These are phyloP conservation scores for Plasmodium malariae DNA, from an alignment of 169 alveolate genomes.

Conservation along the genomic window DNA sequence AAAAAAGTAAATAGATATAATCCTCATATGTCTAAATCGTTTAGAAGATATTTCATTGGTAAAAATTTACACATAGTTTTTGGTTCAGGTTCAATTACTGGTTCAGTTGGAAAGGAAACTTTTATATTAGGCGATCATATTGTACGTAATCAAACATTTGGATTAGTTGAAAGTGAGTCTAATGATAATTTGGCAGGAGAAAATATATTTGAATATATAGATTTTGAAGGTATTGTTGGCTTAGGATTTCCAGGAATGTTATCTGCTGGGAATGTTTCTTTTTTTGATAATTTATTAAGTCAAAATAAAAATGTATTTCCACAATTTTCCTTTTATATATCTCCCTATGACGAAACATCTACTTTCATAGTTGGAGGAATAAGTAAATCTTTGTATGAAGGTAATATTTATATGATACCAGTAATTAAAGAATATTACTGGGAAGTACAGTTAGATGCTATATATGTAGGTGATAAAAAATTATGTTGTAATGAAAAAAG, in stretches of 20 bases:
- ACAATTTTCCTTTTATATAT: conserved; percentile 90
- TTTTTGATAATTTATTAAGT: conserved; percentile 86
- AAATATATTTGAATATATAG: conserved; percentile 83
- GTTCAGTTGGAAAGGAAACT: conserved; percentile 86
- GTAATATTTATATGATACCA: conserved; percentile 88
- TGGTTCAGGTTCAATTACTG: conserved; percentile 92
- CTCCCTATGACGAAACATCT: conserved; percentile 77
- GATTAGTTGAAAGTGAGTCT: conserved; percentile 87
- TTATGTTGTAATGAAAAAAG: conserved; percentile 88
- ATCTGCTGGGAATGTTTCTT: conserved; percentile 86
- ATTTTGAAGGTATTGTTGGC: conserved; percentile 92
- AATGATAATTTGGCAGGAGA: conserved; percentile 72
- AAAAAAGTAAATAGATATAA: conserved; percentile 80
- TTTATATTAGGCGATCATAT: conserved; percentile 84
- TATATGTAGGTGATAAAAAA: conserved; percentile 88
- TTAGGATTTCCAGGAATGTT: conserved; percentile 92
- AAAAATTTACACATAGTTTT: conserved; percentile 86
- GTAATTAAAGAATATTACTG: conserved; percentile 91
- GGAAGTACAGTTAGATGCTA: conserved; percentile 90
- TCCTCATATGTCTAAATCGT: conserved; percentile 82
- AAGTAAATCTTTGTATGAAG: conserved; percentile 85
- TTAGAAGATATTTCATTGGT: conserved; percentile 75
- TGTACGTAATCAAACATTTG: conserved; percentile 87
- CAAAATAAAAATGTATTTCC: conserved; percentile 81
- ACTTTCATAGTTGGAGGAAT: conserved; percentile 85